phyloP scores from a whole-genome alignment of 2,329 filamentous ascomycete genomes.

The Alternaria sp. region DNA sequence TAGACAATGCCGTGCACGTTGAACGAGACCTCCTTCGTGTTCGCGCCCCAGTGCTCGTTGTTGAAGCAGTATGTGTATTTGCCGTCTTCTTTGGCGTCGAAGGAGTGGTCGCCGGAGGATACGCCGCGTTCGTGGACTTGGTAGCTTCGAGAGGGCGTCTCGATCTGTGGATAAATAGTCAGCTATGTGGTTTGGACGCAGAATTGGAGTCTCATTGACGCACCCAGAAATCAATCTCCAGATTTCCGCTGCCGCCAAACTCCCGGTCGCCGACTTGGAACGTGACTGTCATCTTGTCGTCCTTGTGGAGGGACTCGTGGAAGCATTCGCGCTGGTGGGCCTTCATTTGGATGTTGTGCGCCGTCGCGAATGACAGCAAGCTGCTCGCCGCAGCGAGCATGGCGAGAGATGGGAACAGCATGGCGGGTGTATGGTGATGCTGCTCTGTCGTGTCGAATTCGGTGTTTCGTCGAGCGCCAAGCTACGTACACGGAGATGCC shows the following conservation, averaged over 20 bases:
- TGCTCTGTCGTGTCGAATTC: conserved; percentile 14
- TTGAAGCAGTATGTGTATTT: conserved; percentile 98
- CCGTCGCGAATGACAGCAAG: conserved; percentile 69
- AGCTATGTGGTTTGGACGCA: conserved; percentile 8
- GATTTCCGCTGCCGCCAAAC: conserved; percentile 90
- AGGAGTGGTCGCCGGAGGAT: conserved; percentile 91
- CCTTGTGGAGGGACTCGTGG: conserved; percentile 88
- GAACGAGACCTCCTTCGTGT: conserved; percentile 97
- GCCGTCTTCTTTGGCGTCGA: conserved; percentile 83
- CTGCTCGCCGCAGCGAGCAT: conserved; percentile 56
- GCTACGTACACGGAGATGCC: conserved; percentile 36
- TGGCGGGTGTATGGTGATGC: conserved; percentile 26
- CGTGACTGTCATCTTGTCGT: conserved; percentile 98
- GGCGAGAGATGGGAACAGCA: conserved; percentile 46
- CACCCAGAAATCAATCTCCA: conserved; percentile 99
- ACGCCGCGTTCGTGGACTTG: conserved; percentile 80
- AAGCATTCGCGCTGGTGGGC: conserved; percentile 97
- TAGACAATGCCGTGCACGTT: conserved; percentile 99
- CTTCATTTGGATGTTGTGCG: conserved; percentile 95
- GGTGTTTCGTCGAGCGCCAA: conserved; percentile 13
- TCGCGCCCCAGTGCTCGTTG: conserved; percentile 96
- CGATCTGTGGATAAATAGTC: conserved; percentile 62
- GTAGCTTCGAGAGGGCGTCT: conserved; percentile 76
- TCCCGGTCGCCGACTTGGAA: conserved; percentile 98
- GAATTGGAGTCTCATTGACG: conserved; percentile 8